Base-by-base conservation (phyloP, 768 basidiomycete genomes). In the Gymnopilus junonius region DNA sequence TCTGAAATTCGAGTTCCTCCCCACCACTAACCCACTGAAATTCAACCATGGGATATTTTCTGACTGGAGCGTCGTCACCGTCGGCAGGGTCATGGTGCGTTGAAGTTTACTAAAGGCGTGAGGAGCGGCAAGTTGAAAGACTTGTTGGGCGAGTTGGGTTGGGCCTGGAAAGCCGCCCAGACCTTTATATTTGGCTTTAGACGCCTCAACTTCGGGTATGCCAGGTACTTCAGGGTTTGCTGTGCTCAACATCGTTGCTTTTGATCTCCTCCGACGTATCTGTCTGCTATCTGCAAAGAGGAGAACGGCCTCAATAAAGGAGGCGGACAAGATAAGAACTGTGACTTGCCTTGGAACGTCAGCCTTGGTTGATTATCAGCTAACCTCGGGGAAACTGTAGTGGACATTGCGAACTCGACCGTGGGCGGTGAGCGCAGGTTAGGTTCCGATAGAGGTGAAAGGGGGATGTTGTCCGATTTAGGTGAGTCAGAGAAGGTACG, bases 1-100 rank as follows among this genome's bases (percentile, higher is more conserved):
- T 40, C 77, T 73, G 64, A 88, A 85, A 64, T 84, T 77, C 6
- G 85, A 88, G 69, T 91, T 92, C 20, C 88, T 75, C 4, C 86
- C 85, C 5, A 88, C 83, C 11, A 82, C 73, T 2, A 90, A 71
- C 4, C 74, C 75, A 42, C 73, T 72, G 48, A 82, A 73, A 34
- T 72, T 73, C 53, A 84, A 66, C 82, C 82, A 82, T 10, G 78
- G 73, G 7, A 68, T 67, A 3, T 71, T 59, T 14, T 63, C 69
- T 17, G 70, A 74, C n/a, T 77, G 75, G 1, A 83, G 58, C 0
- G 85, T 85, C 29, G 73, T 78, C 17, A 82, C 79, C 6, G 79
- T 74, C 0, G 82, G 82, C 58, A 90, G 73, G 54, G 88, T 89
- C 61, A 88, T 64, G 11, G 81, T 84, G 11, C 83, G 76, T 40